phyloP scores from a whole-genome alignment of 495 filamentous ascomycete species.

The Letharia columbiana region DNA sequence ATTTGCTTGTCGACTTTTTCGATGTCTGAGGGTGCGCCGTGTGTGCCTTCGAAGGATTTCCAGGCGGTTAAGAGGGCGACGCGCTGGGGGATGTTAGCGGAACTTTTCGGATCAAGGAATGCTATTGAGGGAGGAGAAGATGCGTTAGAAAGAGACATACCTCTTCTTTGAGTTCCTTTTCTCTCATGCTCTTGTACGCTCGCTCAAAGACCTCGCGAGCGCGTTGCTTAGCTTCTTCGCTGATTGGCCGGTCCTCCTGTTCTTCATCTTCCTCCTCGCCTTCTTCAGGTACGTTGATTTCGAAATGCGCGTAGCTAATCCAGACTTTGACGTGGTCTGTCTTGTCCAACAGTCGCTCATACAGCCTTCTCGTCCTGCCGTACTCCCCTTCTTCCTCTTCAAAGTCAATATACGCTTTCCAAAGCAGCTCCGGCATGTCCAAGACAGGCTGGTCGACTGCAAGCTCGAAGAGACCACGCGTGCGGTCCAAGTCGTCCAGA shows the following conservation, averaged over 20 bases:
- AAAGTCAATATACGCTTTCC: conserved; percentile 98
- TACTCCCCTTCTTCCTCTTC: conserved; percentile 91
- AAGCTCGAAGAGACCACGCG: conserved; percentile 86
- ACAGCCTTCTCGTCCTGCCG: conserved; percentile 68
- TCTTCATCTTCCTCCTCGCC: conserved; percentile 54
- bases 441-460: conserved; percentile 72
- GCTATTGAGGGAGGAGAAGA: background rate
- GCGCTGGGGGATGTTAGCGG: conserved; percentile 40
- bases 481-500: conserved; percentile 77
- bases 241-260: conserved; percentile 61
- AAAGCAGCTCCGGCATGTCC: conserved; percentile 97
- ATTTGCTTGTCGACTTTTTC: conserved; percentile 85
- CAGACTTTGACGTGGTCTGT: conserved; percentile 98
- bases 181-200: conserved; percentile 82
- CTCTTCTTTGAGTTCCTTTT: conserved; percentile 88
- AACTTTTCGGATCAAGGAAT: background rate
- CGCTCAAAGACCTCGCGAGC: conserved; percentile 80
- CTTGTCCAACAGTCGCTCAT: conserved; percentile 85
- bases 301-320: conserved; percentile 95
- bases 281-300: conserved; percentile 74
- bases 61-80: conserved; percentile 84
- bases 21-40: conserved; percentile 68
- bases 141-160: conserved; percentile 31
- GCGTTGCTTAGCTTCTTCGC: conserved; percentile 70
- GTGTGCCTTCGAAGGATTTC: conserved; percentile 80